phyloP scores from a whole-genome alignment of 352 stramenopile genomes.

The Phytophthora multivora region DNA sequence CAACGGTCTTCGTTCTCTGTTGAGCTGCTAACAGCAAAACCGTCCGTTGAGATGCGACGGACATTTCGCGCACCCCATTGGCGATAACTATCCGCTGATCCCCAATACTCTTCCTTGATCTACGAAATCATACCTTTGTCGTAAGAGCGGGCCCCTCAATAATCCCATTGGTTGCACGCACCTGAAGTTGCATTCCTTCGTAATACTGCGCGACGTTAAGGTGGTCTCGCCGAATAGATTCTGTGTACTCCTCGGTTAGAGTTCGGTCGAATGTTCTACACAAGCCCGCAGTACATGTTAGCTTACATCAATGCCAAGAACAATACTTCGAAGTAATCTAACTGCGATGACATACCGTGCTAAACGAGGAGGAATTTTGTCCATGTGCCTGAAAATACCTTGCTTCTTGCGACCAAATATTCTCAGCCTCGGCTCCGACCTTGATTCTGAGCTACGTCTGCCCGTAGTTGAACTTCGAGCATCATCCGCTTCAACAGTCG shows the following conservation, averaged over 20 bases:
- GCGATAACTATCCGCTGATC: slow-evolving; percentile 57
- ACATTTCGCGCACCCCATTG: slow-evolving; percentile 64
- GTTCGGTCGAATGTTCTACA: slow-evolving; percentile 74
- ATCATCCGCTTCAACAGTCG: slow-evolving; percentile 58
- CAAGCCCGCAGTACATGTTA: slow-evolving; percentile 4
- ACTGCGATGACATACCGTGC: slow-evolving; percentile 40
- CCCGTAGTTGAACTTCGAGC: slow-evolving; percentile 33
- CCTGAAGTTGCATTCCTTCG: slow-evolving; percentile 40
- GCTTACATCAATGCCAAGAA: not conserved
- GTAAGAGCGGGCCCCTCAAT: not conserved
- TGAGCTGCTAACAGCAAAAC: slow-evolving; percentile 15
- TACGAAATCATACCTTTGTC: slow-evolving; percentile 5
- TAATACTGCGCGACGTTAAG: slow-evolving; percentile 67
- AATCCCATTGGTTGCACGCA: slow-evolving; percentile 21
- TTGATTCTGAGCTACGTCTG: slow-evolving; percentile 43
- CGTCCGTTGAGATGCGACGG: slow-evolving; percentile 44
- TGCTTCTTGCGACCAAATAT: slow-evolving; percentile 72
- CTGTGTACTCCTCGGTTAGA: slow-evolving; percentile 63
- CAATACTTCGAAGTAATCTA: not conserved
- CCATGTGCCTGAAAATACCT: slow-evolving; percentile 60
- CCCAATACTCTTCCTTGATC: slow-evolving; percentile 66
- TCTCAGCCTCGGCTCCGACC: slow-evolving; percentile 54
- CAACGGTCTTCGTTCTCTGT: slow-evolving; percentile 48
- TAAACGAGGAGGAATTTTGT: slow-evolving; percentile 55
- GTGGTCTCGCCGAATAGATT: slow-evolving; percentile 61